Percentiles rank a stretch among this genome's conserved stretches.
These are phyloP conservation scores for Rosa multiflora DNA, from an alignment of 306 rosid genomes.

Conservation along the genomic window DNA sequence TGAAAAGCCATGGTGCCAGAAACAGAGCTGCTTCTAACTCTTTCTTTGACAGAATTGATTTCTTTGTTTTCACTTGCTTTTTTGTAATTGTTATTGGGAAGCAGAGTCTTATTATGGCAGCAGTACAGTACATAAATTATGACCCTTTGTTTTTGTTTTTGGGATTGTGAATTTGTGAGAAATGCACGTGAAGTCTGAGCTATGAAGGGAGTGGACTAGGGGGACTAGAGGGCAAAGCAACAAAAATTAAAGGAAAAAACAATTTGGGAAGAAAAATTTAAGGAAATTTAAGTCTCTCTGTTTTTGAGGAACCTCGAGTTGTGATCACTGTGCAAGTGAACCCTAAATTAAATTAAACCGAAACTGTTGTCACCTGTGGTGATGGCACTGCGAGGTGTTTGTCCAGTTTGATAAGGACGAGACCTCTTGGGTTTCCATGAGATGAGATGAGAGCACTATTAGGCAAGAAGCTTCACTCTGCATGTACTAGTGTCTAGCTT, in stretches of 20 bases:
- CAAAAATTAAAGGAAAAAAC: not conserved
- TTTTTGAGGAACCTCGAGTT: constrained; percentile 43
- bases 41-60: constrained; percentile 24
- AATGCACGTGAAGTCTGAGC: constrained; percentile 42
- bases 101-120: constrained; percentile 10
- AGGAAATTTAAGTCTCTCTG: constrained; percentile 10
- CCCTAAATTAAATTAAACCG: constrained; percentile 33
- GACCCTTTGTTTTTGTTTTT: constrained; percentile 24
- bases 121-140: constrained; percentile 10
- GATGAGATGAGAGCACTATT: constrained; percentile 11
- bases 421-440: constrained; percentile 21
- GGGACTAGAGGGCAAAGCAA: not conserved
- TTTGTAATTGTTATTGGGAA: constrained; percentile 27
- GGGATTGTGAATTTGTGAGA: constrained; percentile 28
- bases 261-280: not conserved
- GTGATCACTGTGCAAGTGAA: constrained; percentile 35
- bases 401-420: constrained; percentile 48
- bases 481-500: not conserved
- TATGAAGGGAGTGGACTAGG: constrained; percentile 19
- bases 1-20: constrained; percentile 33
- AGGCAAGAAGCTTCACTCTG: constrained; percentile 40
- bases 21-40: constrained; percentile 15
- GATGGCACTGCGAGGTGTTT: constrained; percentile 13
- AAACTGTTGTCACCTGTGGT: constrained; percentile 17
- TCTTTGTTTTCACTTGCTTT: constrained; percentile 27